phyloP scores from a whole-genome alignment of 345 rosid species.

The Punica granatum region DNA sequence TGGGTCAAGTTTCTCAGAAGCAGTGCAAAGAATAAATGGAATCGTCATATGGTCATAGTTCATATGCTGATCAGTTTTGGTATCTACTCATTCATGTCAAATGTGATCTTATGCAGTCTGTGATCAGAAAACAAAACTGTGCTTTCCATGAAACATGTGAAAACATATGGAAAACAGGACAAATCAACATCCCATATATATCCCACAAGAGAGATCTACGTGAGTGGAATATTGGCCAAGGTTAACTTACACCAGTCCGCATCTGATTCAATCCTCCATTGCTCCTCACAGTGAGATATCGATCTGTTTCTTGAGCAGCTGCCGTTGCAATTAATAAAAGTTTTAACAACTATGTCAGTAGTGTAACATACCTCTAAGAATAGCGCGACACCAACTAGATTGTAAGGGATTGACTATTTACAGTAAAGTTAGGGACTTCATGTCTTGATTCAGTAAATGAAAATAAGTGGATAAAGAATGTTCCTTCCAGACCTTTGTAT shows the following conservation, averaged over 20 bases:
- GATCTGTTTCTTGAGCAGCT: constrained; percentile 49
- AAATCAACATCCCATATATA: background rate
- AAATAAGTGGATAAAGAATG: background rate
- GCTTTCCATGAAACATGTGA: background rate
- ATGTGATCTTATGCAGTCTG: background rate
- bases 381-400: background rate
- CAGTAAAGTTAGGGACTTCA: background rate
- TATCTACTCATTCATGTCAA: background rate
- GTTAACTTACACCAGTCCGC: constrained; percentile 87
- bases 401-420: background rate
- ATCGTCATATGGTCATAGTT: background rate
- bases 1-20: background rate
- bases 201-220: background rate
- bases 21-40: background rate
- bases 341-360: background rate
- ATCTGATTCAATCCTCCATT: constrained; percentile 97
- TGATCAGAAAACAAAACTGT: background rate
- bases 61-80: background rate
- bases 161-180: background rate
- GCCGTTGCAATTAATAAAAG: constrained; percentile 14
- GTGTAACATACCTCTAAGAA: background rate
- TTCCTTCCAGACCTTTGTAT: constrained; percentile 43
- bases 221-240: background rate
- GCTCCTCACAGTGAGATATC: constrained; percentile 71
- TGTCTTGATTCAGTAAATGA: background rate